These are phyloP conservation scores for Phytophthora agathidicida DNA, from an alignment of 352 stramenopile genomes.

Conservation along the genomic window DNA sequence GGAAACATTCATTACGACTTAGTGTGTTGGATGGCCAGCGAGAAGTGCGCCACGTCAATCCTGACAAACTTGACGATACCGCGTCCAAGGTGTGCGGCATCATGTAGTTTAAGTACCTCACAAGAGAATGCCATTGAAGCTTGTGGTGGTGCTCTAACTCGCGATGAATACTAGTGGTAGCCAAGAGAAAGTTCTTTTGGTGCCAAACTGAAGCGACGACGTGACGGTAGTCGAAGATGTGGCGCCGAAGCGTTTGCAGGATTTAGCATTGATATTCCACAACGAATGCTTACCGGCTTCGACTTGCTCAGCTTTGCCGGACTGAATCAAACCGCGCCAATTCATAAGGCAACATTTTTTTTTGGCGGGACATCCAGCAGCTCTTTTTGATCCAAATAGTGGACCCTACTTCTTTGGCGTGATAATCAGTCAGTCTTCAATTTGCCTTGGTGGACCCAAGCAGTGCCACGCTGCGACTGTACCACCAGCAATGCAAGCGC, in stretches of 20 bases:
- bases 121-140: no score
- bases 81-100: constrained; percentile 33
- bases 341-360: neutral
- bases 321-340: constrained; percentile 7
- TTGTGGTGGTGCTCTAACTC: no score
- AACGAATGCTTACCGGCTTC: no score
- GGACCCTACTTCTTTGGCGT: neutral
- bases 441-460: constrained; percentile 20
- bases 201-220: constrained; percentile 7
- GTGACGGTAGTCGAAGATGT: constrained; percentile 5
- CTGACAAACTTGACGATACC: neutral
- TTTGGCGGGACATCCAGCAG: constrained; percentile 14
- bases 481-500: constrained; percentile 1
- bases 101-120: no score
- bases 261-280: neutral
- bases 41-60: neutral
- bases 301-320: no score
- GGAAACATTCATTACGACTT: constrained; percentile 22
- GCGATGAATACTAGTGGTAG: no score
- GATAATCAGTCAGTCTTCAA: constrained; percentile 46
- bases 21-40: constrained; percentile 14
- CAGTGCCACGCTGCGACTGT: neutral
- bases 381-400: neutral
- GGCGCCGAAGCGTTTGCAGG: neutral
- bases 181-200: constrained; percentile 38